A percentile compares a stretch with the other conserved stretches of the same genome.
These are phyloP conservation scores for Crataegus laevigata DNA, from an alignment of 306 rosid species.

Conservation along the genomic window DNA sequence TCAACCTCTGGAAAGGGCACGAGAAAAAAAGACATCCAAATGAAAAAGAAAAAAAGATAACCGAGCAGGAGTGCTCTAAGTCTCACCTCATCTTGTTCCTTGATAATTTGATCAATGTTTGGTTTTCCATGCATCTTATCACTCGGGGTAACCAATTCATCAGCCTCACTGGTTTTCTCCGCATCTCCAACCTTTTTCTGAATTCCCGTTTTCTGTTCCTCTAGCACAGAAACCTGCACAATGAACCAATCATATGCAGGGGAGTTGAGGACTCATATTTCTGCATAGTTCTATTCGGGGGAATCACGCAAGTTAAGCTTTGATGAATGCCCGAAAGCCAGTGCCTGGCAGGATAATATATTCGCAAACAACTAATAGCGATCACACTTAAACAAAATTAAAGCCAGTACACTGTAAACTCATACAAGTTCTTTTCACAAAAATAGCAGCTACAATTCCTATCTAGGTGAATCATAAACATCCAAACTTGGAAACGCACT, in stretches of 20 bases:
- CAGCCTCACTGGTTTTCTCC: constrained; percentile 22
- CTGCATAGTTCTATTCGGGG: neutral
- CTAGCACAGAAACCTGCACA: constrained; percentile 70
- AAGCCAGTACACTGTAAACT: neutral
- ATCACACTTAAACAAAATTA: neutral
- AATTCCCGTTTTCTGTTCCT: constrained; percentile 58
- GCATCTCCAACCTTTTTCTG: constrained; percentile 35
- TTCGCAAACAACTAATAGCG: neutral
- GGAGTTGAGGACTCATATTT: neutral
- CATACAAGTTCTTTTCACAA: neutral
- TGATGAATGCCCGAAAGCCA: neutral
- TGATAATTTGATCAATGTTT: constrained; percentile 33
- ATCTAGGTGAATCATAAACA: neutral
- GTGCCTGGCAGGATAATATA: neutral
- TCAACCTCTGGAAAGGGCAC: neutral
- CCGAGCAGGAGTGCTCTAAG: neutral
- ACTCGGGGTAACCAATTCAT: constrained; percentile 17
- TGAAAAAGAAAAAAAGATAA: neutral
- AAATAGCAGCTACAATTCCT: neutral
- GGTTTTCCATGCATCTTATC: constrained; percentile 26
- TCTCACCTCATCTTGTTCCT: constrained; percentile 49
- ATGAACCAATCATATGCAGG: neutral
- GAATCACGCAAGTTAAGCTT: neutral
- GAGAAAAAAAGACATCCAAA: neutral
- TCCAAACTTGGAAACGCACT: neutral